These are phyloP conservation scores for Fulvia fulva DNA, from an alignment of 2,329 filamentous ascomycete genomes.

Conservation along the genomic window DNA sequence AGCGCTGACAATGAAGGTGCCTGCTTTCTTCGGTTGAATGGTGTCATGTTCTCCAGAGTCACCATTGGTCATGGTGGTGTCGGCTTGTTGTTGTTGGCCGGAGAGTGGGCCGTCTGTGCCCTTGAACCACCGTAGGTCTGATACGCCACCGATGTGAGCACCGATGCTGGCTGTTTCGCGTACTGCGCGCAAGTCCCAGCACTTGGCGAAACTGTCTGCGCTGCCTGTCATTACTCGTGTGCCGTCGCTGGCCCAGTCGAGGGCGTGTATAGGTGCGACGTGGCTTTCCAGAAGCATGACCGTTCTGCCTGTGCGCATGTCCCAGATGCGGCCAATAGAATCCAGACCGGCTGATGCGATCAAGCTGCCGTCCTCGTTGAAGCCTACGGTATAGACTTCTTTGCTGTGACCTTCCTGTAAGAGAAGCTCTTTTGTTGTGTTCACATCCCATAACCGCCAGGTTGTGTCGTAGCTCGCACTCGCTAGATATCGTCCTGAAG, in stretches of 20 bases:
- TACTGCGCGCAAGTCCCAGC: slow-evolving; percentile 94
- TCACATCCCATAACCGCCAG: slow-evolving; percentile 93
- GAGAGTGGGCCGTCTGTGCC: slow-evolving; percentile 71
- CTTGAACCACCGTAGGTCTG: slow-evolving; percentile 91
- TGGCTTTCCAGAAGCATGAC: slow-evolving; percentile 94
- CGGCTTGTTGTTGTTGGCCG: slow-evolving; percentile 54
- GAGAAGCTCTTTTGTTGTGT: slow-evolving; percentile 76
- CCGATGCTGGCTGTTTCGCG: slow-evolving; percentile 78
- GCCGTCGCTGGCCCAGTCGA: slow-evolving; percentile 90
- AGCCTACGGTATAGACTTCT: slow-evolving; percentile 84
- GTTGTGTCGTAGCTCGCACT: slow-evolving; percentile 95
- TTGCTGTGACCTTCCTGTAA: slow-evolving; percentile 92
- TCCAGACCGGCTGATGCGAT: slow-evolving; percentile 90
- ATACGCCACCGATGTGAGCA: slow-evolving; percentile 86
- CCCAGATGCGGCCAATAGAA: slow-evolving; percentile 93
- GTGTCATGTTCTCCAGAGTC: slow-evolving; percentile 9
- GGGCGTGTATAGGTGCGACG: slow-evolving; percentile 86
- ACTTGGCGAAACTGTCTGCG: slow-evolving; percentile 93
- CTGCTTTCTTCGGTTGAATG: slow-evolving; percentile 68
- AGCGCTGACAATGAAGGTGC: slow-evolving; percentile 84
- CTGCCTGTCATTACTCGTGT: slow-evolving; percentile 90
- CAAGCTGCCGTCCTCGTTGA: slow-evolving; percentile 87
- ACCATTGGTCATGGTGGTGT: slow-evolving; percentile 21
- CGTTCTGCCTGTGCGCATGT: slow-evolving; percentile 83
- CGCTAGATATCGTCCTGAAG: slow-evolving; percentile 81